Base-by-base conservation (phyloP, 768 basidiomycete genomes). In the Leccinum ochraceum region DNA sequence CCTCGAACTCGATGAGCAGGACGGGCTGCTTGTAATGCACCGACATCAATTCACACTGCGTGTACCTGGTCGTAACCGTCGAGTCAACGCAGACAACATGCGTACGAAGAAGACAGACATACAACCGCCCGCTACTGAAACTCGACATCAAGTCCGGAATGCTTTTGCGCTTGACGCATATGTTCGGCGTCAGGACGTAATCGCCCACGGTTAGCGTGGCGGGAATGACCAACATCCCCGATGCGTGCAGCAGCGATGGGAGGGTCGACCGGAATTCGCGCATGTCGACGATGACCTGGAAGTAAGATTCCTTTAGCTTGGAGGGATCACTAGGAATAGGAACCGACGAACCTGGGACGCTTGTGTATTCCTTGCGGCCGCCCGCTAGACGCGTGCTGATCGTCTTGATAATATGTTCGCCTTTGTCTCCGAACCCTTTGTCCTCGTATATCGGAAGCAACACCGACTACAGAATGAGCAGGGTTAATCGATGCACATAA, bases 31-130 rank as follows among this genome's bases (percentile, higher is more conserved):
- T 97, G 78, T 99, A 98, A 71, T 98, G 91, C 16, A 88, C 89
- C 0, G 92, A 94, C 96, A 99, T 98, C 22, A 93, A 72, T 75
- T 98, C 96, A 77, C 96, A 98, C 70, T 99, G 97, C 0, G 94
- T 92, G 71, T 96, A 97, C 61, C 96, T 98, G 65, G 3, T 22
- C 49, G 50, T 10, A 51, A 10, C 36, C 63, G 16, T 65, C 55
- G 39, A 17, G 34, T 60, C 6, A 63, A 46, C 11, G 9, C 8
- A 8, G n/a, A 44, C 16, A 4, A n/a, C 17, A 8, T 3, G 14
- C 9, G 44, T 16, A 4, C 16, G 44, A 3, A 9, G 37, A 49
- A 54, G 24, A n/a, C n/a, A 37, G 24, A 82, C 94, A 78, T 66
- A 97, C 97, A 99, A 74, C 58, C 97, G 81, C 16, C 97, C 97